Evolutionary conservation across 495 filamentous ascomycete species (phyloP), one percentile per base, ranked within the genome.

Genomic region (Penicillium diatomitis): DNA sequence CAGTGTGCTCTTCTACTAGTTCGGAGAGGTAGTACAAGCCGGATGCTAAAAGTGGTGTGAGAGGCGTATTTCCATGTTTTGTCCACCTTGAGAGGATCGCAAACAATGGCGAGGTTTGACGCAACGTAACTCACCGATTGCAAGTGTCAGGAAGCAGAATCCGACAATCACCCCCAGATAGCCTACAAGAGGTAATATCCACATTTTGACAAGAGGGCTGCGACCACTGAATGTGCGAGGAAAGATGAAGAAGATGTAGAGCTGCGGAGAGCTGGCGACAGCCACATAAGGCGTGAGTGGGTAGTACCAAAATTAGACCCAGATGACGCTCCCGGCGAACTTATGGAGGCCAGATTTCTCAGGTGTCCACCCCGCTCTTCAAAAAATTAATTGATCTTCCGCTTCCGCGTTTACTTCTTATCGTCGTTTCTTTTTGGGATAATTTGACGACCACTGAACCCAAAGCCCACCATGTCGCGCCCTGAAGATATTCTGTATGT

Each of bases 11-110:
- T 69, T 98, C 94, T 44, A 98, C 92, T 7, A 96, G 78, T 68
- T 98, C 92, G 2, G 92, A 96, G 41, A 98, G 86, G 64, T 98
- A 98, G 73, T 98, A 97, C 27, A 98, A 82, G 30, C 94, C 94
- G 27, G 89, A 95, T 33, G 92, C 92, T 95, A 59, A 20, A 20
- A 20, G 20, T 20, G 20, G 20, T 20, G 20, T 20, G 20, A 20
- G 20, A 20, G 20, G 20, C 20, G 20, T 20, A 20, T 20, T 20
- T 20, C 20, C 20, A 20, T 20, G 20, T 20, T 20, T 20, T 20
- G 20, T 20, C 20, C 20, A 20, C 20, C 20, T 20, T 20, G 20
- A 20, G 20, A 20, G 20, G 20, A 20, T 20, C 20, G 20, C 20
- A 20, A 20, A 20, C 20, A 20, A 20, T 20, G 20, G 20, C 20